phyloP scores from a whole-genome alignment of 306 rosid genomes.

The Oemleria cerasiformis region DNA sequence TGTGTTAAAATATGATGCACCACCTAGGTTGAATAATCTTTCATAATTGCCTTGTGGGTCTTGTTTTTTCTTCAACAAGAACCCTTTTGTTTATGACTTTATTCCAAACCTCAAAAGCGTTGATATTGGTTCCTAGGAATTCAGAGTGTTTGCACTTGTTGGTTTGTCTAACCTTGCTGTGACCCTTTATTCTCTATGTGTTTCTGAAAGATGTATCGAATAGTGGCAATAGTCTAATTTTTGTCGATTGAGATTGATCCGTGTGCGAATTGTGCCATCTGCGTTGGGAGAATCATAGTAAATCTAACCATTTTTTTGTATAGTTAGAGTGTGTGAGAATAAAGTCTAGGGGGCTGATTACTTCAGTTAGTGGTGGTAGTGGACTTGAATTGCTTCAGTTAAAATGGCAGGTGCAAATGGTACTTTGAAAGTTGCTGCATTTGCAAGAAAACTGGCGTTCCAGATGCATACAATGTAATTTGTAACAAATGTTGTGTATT shows the following conservation, averaged over 20 bases:
- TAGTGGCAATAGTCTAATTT: no score
- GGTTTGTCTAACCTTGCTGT: no score
- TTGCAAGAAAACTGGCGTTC: neutral
- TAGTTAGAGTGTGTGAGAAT: neutral
- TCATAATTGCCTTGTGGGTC: neutral
- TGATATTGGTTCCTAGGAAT: neutral
- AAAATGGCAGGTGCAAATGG: neutral
- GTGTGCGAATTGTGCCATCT: neutral
- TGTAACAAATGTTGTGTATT: neutral
- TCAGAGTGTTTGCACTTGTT: neutral
- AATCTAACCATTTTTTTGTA: neutral
- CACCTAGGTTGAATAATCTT: neutral
- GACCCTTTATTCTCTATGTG: no score
- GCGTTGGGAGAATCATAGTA: slow-evolving; percentile 1
- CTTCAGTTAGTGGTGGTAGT: slow-evolving; percentile 11
- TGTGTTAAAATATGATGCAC: neutral
- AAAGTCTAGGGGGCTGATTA: slow-evolving; percentile 1
- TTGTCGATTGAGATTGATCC: neutral
- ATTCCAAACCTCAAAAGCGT: neutral
- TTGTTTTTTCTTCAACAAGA: neutral
- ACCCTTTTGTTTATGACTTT: neutral
- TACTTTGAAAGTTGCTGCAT: slow-evolving; percentile 1
- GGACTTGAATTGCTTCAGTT: neutral
- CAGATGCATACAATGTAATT: neutral
- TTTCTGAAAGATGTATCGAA: no score